Conservation (phyloP, 306 rosid species). For the Prunus armeniaca region DNA sequence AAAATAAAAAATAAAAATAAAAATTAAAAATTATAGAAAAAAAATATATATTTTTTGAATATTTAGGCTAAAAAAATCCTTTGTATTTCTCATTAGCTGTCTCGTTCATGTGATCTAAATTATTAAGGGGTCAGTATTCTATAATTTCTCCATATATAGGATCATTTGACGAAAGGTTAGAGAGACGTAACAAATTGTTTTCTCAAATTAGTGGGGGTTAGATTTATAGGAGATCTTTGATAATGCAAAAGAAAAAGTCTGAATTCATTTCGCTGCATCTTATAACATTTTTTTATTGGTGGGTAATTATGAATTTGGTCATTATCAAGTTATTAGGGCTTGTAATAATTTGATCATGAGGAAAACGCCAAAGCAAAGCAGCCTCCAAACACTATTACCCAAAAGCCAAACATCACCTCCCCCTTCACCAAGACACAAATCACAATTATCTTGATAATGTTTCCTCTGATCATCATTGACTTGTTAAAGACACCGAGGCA, state of each 20-base stretch:
- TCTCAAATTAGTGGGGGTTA: conserved; percentile 13
- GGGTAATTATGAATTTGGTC: conserved; percentile 7
- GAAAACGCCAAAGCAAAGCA: conserved; percentile 26
- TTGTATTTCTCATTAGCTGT: no score
- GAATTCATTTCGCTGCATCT: conserved; percentile 8
- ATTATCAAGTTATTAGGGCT: conserved; percentile 3
- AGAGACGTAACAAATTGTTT: not conserved
- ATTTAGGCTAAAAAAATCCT: not conserved
- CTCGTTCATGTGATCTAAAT: not conserved
- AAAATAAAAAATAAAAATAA: no score
- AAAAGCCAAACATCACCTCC: not conserved
- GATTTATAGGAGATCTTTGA: conserved; percentile 5
- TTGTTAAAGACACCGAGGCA: not conserved
- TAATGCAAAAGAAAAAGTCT: not conserved
- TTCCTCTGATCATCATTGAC: conserved; percentile 1
- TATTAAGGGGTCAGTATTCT: not conserved
- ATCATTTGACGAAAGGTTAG: no score
- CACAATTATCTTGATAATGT: not conserved
- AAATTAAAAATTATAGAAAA: no score
- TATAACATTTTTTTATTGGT: not conserved
- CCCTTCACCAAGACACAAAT: not conserved
- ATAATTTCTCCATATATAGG: no score
- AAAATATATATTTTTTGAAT: not conserved
- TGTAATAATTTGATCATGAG: conserved; percentile 16
- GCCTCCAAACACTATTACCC: conserved; percentile 8